These are phyloP conservation scores for Ogataea trehalophila DNA, from an alignment of 805 yeast species.

Conservation along the genomic window DNA sequence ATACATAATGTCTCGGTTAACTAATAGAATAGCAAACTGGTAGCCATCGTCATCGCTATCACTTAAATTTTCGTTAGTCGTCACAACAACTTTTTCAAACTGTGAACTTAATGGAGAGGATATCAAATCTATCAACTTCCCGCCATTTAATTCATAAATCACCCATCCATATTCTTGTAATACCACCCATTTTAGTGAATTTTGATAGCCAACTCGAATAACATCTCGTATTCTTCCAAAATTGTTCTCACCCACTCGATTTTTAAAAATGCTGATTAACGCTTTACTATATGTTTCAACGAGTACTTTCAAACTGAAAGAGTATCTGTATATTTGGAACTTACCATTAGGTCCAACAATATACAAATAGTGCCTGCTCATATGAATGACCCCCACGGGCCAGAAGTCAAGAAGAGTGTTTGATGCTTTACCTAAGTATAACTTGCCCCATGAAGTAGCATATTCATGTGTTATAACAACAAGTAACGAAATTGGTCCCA, in stretches of 20 bases:
- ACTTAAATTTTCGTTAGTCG: background rate
- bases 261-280: conserved; percentile 3
- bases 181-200: conserved; percentile 16
- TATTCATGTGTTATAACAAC: conserved; percentile 5
- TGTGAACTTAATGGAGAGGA: conserved; percentile 23
- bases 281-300: conserved; percentile 10
- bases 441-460: too few relatives aligned
- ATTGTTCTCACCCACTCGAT: conserved; percentile 13
- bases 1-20: conserved; percentile 17
- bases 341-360: conserved; percentile 19
- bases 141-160: conserved; percentile 15
- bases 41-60: conserved; percentile 1
- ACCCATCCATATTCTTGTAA: conserved; percentile 30
- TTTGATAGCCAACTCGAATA: conserved; percentile 1
- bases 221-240: conserved; percentile 21
- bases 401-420: conserved; percentile 14
- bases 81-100: conserved; percentile 12
- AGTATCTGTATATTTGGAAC: conserved; percentile 15
- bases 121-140: conserved; percentile 11
- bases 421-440: too few relatives aligned
- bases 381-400: conserved; percentile 19
- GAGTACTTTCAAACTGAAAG: conserved; percentile 1
- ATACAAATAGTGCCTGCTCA: conserved; percentile 17
- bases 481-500: conserved; percentile 3
- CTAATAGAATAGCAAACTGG: conserved; percentile 17